A percentile compares a stretch with the other conserved stretches of the same genome.
Conservation (phyloP, 116 monocot genomes). For the Phalaenopsis hybrid region DNA sequence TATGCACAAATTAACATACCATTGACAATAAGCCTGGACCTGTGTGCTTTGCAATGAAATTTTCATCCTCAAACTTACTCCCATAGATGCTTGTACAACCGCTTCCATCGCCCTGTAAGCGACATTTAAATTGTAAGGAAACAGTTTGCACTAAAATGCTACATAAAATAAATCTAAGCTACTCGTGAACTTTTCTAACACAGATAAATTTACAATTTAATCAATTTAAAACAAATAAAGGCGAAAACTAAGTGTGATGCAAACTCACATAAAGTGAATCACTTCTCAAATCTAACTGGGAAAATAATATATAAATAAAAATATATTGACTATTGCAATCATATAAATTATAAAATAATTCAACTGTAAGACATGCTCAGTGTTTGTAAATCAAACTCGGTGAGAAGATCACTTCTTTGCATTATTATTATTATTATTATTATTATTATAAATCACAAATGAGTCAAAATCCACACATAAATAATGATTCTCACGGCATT, state of each 20-base stretch:
- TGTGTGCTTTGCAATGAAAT: constrained; percentile 95
- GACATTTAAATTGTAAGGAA: not conserved
- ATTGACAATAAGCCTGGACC: constrained; percentile 93
- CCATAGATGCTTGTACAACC: constrained; percentile 93
- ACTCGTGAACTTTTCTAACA: not conserved
- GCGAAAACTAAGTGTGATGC: not conserved
- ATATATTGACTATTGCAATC: not conserved
- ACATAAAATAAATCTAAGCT: not conserved
- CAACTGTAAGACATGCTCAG: not conserved
- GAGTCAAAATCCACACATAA: not conserved
- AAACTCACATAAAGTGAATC: not conserved
- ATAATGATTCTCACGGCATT: not conserved
- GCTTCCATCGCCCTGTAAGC: constrained; percentile 82
- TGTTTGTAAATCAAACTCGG: not conserved
- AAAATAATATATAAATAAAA: not conserved
- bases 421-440: too few relatives aligned
- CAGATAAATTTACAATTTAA: not conserved
- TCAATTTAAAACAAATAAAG: not conserved
- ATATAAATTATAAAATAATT: not conserved
- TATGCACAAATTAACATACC: constrained; percentile 34
- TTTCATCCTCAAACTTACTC: constrained; percentile 96
- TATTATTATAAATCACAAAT: not conserved
- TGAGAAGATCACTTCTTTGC: not conserved
- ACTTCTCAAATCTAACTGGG: not conserved
- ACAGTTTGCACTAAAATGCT: not conserved